These are phyloP conservation scores for Nitzschia inconspicua DNA, from an alignment of 108 stramenopile species.

Conservation along the genomic window DNA sequence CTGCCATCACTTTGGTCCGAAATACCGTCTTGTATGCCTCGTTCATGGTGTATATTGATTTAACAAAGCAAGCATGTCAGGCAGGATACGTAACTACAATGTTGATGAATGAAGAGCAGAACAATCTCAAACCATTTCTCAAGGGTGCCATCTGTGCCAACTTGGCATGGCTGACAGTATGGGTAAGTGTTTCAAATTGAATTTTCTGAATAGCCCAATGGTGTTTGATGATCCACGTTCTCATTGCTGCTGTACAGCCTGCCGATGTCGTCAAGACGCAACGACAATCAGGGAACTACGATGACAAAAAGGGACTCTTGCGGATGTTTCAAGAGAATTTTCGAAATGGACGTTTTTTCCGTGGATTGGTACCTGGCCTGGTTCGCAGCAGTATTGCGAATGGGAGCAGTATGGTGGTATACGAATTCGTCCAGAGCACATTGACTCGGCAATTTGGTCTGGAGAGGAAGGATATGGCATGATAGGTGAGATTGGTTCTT, in stretches of 20 bases:
- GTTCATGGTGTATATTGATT: conserved; percentile 78
- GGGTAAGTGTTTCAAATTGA: conserved; percentile 39
- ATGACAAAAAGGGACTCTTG: conserved; percentile 15
- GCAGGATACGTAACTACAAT: conserved; percentile 22
- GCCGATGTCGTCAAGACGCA: conserved; percentile 77
- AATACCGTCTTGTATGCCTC: conserved; percentile 64
- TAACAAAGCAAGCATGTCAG: conserved; percentile 51
- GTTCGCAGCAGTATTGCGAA: conserved; percentile 65
- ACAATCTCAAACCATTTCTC: conserved; percentile 48
- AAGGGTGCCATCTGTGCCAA: conserved; percentile 81
- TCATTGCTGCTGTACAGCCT: conserved; percentile 20
- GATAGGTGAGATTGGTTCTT: too few species aligned
- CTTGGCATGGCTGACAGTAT: conserved; percentile 77
- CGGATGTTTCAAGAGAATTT: conserved; percentile 40
- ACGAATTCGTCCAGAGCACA: conserved; percentile 39
- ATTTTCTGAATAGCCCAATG: too few species aligned
- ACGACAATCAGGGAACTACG: conserved; percentile 69
- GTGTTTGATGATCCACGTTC: too few species aligned
- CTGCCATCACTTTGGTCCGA: conserved; percentile 62
- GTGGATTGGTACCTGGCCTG: conserved; percentile 72
- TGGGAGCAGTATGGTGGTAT: conserved; percentile 79
- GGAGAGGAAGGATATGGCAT: conserved; percentile 32
- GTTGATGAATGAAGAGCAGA: conserved; percentile 13
- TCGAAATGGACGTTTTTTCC: conserved; percentile 48
- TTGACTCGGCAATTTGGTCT: conserved; percentile 21